Evolutionary conservation across 179 eudicot genomes (phyloP), one percentile per base, ranked within the genome.

Genomic region (Nepenthes alata): DNA sequence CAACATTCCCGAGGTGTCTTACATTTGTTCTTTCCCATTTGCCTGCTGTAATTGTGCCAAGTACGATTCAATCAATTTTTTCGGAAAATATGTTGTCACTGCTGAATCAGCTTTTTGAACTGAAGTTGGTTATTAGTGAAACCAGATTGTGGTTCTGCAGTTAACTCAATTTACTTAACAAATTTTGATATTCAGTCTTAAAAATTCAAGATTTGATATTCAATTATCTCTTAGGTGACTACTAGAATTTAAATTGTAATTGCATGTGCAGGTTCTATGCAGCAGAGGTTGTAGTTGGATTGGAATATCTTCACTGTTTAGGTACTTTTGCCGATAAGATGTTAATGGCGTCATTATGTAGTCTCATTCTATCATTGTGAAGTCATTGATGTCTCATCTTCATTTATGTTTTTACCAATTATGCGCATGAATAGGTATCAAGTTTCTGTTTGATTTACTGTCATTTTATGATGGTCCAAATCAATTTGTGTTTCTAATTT

Each of bases 301-400:
- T 93, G 76, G 98, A 93, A 68, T 93, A 93, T 77, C 96, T 93
- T 69, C 98, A 93, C 72, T 93, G 98, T 71, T 75, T 93, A 83
- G 98, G 98, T 93, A 93, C 47, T 51, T 38, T 72, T 61, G 35
- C 62, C 62, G 16, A 66, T 45, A 44, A 47, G 5, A 12, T 44
- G 8, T 41, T 41, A 4, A 7, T 41, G 45, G 45, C 8, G 0
- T 4, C 8, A 2, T 41, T 41, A 2, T 41, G 3, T 55, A 35
- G 44, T 57, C 57, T 25, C 38, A 45, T 37, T 54, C 9, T 44
- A 34, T 60, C 53, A 4, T 41, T 41, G 45, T 41, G 45, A 4
- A 41, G 45, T 41, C 45, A 41, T 41, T 41, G 5, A 41, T 4
- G 45, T 4, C 45, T 41, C 5, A 4, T 41, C 45, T 41, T 41